Evolutionary conservation across 345 rosid genomes (phyloP), one percentile per base, ranked within the genome.

Genomic region (thale cress (Arabidopsis thaliana)): DNA sequence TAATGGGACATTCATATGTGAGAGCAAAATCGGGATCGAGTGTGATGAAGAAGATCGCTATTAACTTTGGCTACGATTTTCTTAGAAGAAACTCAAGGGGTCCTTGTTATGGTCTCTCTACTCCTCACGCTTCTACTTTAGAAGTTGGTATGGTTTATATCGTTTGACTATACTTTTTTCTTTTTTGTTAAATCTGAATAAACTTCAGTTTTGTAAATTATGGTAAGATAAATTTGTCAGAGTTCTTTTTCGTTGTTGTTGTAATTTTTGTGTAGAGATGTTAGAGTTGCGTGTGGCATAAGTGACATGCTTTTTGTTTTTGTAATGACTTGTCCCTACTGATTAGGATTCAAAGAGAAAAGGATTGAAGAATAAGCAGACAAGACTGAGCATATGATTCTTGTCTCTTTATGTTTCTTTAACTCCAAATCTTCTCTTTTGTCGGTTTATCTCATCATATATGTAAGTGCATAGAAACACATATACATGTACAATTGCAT

Each of bases 111-210:
- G 89, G 86, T 12, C 50, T 92, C 51, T 82, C 87, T 82, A 83
- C 89, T 45, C 96, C 99, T 4, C 93, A 83, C 41, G 99, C 96
- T 50, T 92, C 96, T 14, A 95, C 97, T 10, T 78, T 95, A 58
- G 98, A 95, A 82, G 99, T 95, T 61, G 99, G 99, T 67, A 90
- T 95, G 99, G 79, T 89, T 25, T 95, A 92, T 80, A 67, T 62
- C 72, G 99, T 95, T 36, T 95, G 71, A 81, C 38, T 14, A 41
- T 8, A 60, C 16, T 8, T 57, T 74, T 74, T 41, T 7, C 0
- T 60, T 22, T 67, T 22, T 22, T 10, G 1, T 51, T 24, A 5
- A 33, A 9, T 45, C 37, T 69, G 64, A 61, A 56, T 70, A 52
- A 16, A 34, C 57, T 25, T 74, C 52, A 44, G 1, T 48, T 75